phyloP scores from a whole-genome alignment of 1,284 basidiomycete species.

The Singerocomus rubriflavus region DNA sequence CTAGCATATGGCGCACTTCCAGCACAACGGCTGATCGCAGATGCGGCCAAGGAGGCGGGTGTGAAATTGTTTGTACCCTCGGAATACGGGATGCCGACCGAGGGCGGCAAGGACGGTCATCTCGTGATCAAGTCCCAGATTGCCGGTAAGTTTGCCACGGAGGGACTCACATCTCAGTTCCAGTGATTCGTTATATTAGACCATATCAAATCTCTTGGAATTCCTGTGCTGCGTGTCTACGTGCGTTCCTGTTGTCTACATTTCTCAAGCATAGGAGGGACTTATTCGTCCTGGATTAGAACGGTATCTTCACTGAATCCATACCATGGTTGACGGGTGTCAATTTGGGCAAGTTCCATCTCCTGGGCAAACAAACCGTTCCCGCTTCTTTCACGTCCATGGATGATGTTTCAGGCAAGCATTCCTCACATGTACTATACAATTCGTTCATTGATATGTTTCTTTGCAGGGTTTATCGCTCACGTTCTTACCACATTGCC shows the following conservation, averaged over 20 bases:
- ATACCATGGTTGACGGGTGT: constrained; percentile 23
- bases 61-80: constrained; percentile 41
- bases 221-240: constrained; percentile 35
- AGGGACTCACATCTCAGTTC: neutral
- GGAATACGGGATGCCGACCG: constrained; percentile 36
- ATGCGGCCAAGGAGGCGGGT: constrained; percentile 37
- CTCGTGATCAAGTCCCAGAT: constrained; percentile 25
- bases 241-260: constrained; percentile 22
- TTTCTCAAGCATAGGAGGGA: neutral
- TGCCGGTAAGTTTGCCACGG: constrained; percentile 18
- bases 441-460: neutral
- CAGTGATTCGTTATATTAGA: constrained; percentile 14
- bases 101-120: constrained; percentile 26
- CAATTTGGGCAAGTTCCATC: constrained; percentile 30
- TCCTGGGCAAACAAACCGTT: constrained; percentile 34
- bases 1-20: constrained; percentile 27
- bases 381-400: constrained; percentile 33
- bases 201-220: constrained; percentile 32
- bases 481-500: constrained; percentile 35
- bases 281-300: constrained; percentile 16
- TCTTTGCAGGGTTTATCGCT: constrained; percentile 31
- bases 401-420: constrained; percentile 33
- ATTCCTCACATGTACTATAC: neutral
- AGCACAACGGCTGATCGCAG: constrained; percentile 32
- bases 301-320: constrained; percentile 28